Evolutionary conservation across 2,329 filamentous ascomycete genomes (phyloP), one percentile per base, ranked within the genome.

Genomic region (Nemania serpens): DNA sequence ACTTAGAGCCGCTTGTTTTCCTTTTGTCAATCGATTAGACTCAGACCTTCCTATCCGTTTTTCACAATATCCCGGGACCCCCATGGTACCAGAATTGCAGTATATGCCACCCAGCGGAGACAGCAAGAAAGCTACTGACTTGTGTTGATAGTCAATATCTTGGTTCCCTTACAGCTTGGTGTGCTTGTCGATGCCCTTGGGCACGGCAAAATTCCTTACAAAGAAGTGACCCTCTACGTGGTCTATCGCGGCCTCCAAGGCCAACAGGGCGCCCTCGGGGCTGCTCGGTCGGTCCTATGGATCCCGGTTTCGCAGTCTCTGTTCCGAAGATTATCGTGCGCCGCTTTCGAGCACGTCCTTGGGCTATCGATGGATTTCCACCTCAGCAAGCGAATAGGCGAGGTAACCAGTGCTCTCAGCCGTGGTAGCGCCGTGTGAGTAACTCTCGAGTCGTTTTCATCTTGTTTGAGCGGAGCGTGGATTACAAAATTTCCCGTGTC

Each of bases 311-410:
- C 77, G 0, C 80, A 82, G 49, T 75, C 71, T 0, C 70, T 78
- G 4, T 82, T 77, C 62, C 75, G 78, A 1, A 66, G 77, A 15
- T 70, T 82, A 1, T 79, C 78, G 0, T 65, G 61, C 45, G 78
- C 80, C 1, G 78, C 80, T 1, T 82, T 82, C 29, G 77, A 81
- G 56, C 80, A 82, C 49, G 78, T 82, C 0, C 66, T 81, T 3
- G 74, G 74, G 0, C 73, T 82, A 1, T 81, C 79, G 0, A 71
- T 83, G 10, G 80, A 83, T 11, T 83, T 83, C 46, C 81, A 83
- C 55, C 70, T 82, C 1, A 79, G 77, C 67, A 83, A 83, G 63
- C 76, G 79, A 43, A 77, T 80, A n/a, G 81, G 80, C 2, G 81
- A 83, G 67, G 79, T 83, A 9, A 79, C 80, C 3, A 82, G 77